A percentile compares a stretch with the other conserved stretches of the same genome.
Evolutionary conservation across 2,329 filamentous ascomycete species (phyloP).

Genomic region (Microcyclospora tardicrescens): DNA sequence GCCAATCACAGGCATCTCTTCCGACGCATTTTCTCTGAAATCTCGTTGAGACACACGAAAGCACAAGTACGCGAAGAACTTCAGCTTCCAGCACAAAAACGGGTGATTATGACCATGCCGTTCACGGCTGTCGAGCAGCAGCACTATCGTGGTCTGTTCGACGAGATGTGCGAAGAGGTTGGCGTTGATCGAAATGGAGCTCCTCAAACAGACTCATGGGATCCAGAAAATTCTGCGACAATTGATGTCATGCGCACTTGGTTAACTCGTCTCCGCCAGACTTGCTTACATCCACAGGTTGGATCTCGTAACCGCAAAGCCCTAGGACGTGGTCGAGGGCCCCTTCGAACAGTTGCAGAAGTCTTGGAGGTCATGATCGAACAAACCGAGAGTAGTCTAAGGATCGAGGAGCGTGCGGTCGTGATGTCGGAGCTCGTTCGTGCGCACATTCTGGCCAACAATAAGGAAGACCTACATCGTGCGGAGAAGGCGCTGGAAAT

Average conservation of each 20-base stretch:
- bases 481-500: slow-evolving; percentile 55
- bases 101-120: slow-evolving; percentile 76
- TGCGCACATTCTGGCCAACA: slow-evolving; percentile 70
- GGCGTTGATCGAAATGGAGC: slow-evolving; percentile 52
- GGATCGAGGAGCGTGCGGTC: slow-evolving; percentile 55
- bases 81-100: slow-evolving; percentile 65
- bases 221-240: slow-evolving; percentile 42
- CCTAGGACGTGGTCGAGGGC: slow-evolving; percentile 46
- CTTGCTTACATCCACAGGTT: slow-evolving; percentile 74
- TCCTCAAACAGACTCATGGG: slow-evolving; percentile 50
- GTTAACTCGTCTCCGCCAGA: slow-evolving; percentile 66
- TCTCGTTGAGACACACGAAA: slow-evolving; percentile 80
- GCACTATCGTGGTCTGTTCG: slow-evolving; percentile 65
- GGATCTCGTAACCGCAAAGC: slow-evolving; percentile 52
- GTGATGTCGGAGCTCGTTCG: slow-evolving; percentile 52
- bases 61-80: slow-evolving; percentile 66
- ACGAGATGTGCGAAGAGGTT: slow-evolving; percentile 59
- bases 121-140: slow-evolving; percentile 87
- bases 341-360: slow-evolving; percentile 69
- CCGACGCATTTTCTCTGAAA: slow-evolving; percentile 51
- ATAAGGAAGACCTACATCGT: slow-evolving; percentile 38
- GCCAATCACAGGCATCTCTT: slow-evolving; percentile 50
- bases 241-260: slow-evolving; percentile 66
- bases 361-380: slow-evolving; percentile 89
- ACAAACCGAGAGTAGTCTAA: slow-evolving; percentile 56